Base-by-base conservation (phyloP, 192 early-diverging fungal species). In the Backusella macrospora region DNA sequence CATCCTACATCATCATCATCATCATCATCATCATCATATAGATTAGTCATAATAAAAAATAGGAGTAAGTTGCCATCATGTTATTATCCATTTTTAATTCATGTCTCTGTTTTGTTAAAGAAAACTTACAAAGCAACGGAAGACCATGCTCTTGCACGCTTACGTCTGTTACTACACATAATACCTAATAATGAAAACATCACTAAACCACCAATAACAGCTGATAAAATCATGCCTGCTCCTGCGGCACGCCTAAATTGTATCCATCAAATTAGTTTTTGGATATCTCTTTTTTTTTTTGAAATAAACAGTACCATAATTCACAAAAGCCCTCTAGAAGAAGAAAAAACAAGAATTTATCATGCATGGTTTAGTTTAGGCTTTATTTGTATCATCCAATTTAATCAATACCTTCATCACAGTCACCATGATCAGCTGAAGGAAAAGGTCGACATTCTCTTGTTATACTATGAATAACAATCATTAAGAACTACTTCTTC, bases 261-360 rank as follows among this genome's bases (percentile, higher is more conserved):
- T 46, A 37, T 18, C 49, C 7, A 12, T 37, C 2, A 62, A 21
- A 12, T 12, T 59, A 63, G 16, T 26, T 10, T 43, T 43, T 42
- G 40, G n/a, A 0, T 52, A 23, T 59, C 9, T n/a, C 16, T 49
- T n/a, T 1, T 18, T 26, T 12, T 59, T 23, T 59, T 34, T 34
- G 2, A 34, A 1, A 3, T 26, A 4, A 23, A 59, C 18, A 21
- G 26, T 71, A 71, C 78, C 78, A 80, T 29, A 80, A 45, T 21
- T 80, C 78, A 73, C 78, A 80, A 40, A 74, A 80, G 26, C 73
- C 74, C 9, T 80, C 78, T 80, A 73, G n/a, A n/a, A n/a, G n/a
- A n/a, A n/a, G n/a, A n/a, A n/a, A n/a, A n/a, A n/a, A n/a, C n/a
- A n/a, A n/a, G n/a, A n/a, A n/a, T n/a, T n/a, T n/a, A n/a, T n/a